Evolutionary conservation across 1,284 basidiomycete genomes (phyloP).

Genomic region (Pyrrhoderma noxium): DNA sequence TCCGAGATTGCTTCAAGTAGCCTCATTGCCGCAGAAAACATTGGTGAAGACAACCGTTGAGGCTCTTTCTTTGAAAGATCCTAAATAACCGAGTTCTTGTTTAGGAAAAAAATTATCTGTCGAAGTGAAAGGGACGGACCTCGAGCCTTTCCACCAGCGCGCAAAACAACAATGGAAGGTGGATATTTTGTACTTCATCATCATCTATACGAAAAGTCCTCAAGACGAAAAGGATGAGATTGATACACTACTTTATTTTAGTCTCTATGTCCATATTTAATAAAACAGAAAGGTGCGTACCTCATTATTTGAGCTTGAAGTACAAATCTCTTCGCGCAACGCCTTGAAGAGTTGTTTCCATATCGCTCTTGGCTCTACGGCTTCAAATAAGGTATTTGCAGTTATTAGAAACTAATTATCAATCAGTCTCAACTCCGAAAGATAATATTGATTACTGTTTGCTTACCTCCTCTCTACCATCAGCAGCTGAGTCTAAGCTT

Average conservation of each 20-base stretch:
- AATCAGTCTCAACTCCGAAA: conserved; percentile 9
- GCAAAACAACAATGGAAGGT: conserved; percentile 72
- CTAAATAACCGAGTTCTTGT: conserved; percentile 22
- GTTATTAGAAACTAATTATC: conserved; percentile 65
- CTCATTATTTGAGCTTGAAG: conserved; percentile 37
- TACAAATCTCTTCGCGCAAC: conserved; percentile 45
- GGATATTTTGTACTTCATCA: conserved; percentile 73
- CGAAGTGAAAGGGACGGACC: conserved; percentile 31
- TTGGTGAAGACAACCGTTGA: conserved; percentile 28
- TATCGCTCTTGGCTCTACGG: conserved; percentile 81
- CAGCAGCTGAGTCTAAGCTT: conserved; percentile 44
- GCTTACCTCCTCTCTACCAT: conserved; percentile 58
- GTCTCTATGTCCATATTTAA: neutral
- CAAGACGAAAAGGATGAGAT: conserved; percentile 63
- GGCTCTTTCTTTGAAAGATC: conserved; percentile 31
- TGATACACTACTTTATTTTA: conserved; percentile 40
- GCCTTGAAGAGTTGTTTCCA: conserved; percentile 73
- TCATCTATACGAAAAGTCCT: conserved; percentile 67
- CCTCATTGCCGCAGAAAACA: conserved; percentile 39
- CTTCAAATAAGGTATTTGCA: conserved; percentile 86
- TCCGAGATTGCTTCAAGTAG: conserved; percentile 48
- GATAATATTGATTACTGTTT: neutral
- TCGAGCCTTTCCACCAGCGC: conserved; percentile 56
- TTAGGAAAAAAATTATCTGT: conserved; percentile 10
- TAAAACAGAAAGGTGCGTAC: conserved; percentile 26